Percentiles rank a stretch among this genome's conserved stretches.
Conservation (phyloP, 1,139 yeast species). For the Diutina mesorugosa region DNA sequence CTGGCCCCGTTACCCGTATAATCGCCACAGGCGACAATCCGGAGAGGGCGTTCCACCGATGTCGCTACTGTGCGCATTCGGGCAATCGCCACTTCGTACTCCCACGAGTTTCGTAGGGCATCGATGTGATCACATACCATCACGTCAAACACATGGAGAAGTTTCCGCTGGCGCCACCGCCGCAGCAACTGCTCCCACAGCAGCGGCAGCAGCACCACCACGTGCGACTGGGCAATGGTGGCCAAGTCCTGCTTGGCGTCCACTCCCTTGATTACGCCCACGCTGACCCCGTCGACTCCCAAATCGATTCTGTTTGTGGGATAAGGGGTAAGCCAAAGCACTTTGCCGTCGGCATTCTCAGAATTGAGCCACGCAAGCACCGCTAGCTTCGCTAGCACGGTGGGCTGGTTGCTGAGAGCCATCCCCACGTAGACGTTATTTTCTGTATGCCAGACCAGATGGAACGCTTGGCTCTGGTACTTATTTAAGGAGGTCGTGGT, state of each 20-base stretch:
- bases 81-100: constrained; percentile 57
- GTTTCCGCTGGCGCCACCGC: constrained; percentile 70
- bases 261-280: not conserved
- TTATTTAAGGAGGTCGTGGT: constrained; percentile 43
- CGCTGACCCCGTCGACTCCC: not conserved
- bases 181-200: constrained; percentile 65
- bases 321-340: not conserved
- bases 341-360: not conserved
- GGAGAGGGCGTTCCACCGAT: constrained; percentile 39
- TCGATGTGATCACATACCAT: constrained; percentile 74
- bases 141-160: constrained; percentile 54
- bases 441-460: constrained; percentile 42
- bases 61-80: constrained; percentile 59
- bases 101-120: constrained; percentile 33
- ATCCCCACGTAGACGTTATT: constrained; percentile 56
- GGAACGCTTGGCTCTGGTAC: constrained; percentile 62
- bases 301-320: not conserved
- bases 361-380: not conserved
- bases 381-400: constrained; percentile 62
- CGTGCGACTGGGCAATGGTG: constrained; percentile 34
- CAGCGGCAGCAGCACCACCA: constrained; percentile 67
- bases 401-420: constrained; percentile 68
- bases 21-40: constrained; percentile 57
- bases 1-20: constrained; percentile 69
- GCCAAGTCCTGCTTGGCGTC: not conserved